Evolutionary conservation across 2,329 filamentous ascomycete species (phyloP), one percentile per base, ranked within the genome.

Genomic region (Geosmithia morbida): DNA sequence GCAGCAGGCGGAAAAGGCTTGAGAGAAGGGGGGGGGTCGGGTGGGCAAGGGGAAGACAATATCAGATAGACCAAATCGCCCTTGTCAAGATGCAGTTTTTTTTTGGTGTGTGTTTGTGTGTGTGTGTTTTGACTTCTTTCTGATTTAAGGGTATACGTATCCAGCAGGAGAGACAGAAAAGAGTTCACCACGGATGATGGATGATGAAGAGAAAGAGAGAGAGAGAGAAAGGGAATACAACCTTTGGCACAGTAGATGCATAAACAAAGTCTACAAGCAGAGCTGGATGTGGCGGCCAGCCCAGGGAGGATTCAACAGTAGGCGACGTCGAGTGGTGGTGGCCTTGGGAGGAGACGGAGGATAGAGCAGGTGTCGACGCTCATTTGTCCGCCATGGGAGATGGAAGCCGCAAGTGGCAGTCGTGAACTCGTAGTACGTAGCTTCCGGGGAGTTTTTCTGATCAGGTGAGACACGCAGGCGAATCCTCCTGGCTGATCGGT

Each of bases 261-360:
- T 61, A 66, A 44, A 52, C 11, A 3, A 16, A 37, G 33, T 37
- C 33, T 37, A n/a, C n/a, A n/a, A n/a, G n/a, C n/a, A 55, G 61
- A 67, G 67, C 66, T 69, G 65, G 68, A 65, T 59, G 62, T 68
- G 65, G 60, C 65, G 66, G 62, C 66, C 65, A 70, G 66, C 65
- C 65, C 57, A 60, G 66, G 60, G 60, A 58, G 53, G 56, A 59
- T 57, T 40, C 10, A 37, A 37, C 33, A 60, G 57, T 56, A 57
- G 59, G 57, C 58, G 60, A 62, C 57, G 56, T 37, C 51, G 59
- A 62, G 64, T 61, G 63, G 66, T 61, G 63, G 66, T 66, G 63
- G 58, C 59, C 58, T 63, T 41, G n/a, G 45, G 59, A 61, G 59
- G 64, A 65, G 63, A 59, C 63, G 57, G 59, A 63, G 61, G 62